Conservation (phyloP, 2,329 filamentous ascomycete genomes). For the Ramichloridium luteum region DNA sequence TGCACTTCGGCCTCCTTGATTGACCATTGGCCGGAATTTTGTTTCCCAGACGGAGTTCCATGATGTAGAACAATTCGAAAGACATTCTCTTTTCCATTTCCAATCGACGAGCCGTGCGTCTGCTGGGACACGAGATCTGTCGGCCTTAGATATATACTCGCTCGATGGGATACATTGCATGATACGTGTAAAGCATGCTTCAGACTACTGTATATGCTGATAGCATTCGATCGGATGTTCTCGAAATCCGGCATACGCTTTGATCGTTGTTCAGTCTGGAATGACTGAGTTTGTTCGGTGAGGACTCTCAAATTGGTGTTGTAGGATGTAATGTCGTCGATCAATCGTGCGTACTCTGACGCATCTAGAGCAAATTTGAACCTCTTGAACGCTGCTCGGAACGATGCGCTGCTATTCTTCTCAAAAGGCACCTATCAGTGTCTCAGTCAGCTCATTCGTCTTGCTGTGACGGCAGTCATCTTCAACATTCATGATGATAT, state of each 20-base stretch:
- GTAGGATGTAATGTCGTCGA: slow-evolving; percentile 14
- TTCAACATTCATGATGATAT: too few species aligned
- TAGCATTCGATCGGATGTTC: slow-evolving; percentile 13
- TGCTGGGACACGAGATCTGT: too few species aligned
- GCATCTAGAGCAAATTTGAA: slow-evolving; percentile 21
- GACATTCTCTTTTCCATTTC: not conserved
- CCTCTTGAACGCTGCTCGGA: slow-evolving; percentile 22
- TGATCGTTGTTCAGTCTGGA: slow-evolving; percentile 10
- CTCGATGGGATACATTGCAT: slow-evolving; percentile 17
- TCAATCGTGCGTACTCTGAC: slow-evolving; percentile 19
- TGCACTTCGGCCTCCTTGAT: slow-evolving; percentile 5
- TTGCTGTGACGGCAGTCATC: too few species aligned
- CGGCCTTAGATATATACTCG: slow-evolving; percentile 4
- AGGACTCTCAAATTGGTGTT: slow-evolving; percentile 17
- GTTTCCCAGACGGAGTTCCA: not conserved
- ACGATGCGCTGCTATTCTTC: slow-evolving; percentile 12
- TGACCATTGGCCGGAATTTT: not conserved
- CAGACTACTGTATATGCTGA: slow-evolving; percentile 14
- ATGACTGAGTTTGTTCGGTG: slow-evolving; percentile 15
- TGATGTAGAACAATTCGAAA: slow-evolving; percentile 7
- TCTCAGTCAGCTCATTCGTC: too few species aligned
- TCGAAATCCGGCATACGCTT: slow-evolving; percentile 15
- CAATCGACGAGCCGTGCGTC: too few species aligned
- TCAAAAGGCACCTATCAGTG: slow-evolving; percentile 2
- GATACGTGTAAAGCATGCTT: slow-evolving; percentile 17